phyloP scores from a whole-genome alignment of 2,329 filamentous ascomycete genomes.

The Neofusicoccum kwambonambiense region DNA sequence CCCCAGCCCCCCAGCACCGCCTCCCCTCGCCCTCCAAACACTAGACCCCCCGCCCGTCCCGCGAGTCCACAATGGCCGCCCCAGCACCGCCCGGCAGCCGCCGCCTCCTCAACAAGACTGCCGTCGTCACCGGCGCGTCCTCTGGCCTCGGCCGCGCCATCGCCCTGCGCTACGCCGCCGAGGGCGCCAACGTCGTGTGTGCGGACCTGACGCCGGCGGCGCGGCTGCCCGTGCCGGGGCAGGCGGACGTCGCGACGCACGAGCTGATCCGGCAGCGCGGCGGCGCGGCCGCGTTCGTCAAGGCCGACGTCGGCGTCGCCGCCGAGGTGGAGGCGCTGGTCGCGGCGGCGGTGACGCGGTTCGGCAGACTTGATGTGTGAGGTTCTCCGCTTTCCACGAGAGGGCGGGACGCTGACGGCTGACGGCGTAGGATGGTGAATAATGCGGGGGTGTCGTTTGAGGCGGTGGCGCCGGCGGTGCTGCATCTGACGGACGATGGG shows the following conservation, averaged over 20 bases:
- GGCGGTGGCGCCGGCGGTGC: conserved; percentile 22
- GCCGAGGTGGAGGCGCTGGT: conserved; percentile 22
- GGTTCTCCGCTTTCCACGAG: background rate
- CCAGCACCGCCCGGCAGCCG: no score
- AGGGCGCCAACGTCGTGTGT: conserved; percentile 25
- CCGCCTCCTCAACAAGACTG: conserved; percentile 23
- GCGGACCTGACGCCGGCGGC: conserved; percentile 19
- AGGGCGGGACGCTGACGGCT: no score
- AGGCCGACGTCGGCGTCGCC: conserved; percentile 27
- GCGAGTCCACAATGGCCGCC: background rate
- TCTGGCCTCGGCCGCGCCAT: conserved; percentile 33
- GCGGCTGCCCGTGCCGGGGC: background rate
- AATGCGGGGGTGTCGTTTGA: conserved; percentile 35
- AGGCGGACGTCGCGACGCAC: background rate
- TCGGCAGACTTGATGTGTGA: conserved; percentile 33
- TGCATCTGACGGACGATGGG: conserved; percentile 27
- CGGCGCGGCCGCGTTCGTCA: conserved; percentile 22
- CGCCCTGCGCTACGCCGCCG: conserved; percentile 2
- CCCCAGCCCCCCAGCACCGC: no score
- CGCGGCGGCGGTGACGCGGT: conserved; percentile 22
- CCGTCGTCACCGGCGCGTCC: conserved; percentile 34
- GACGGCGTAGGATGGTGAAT: conserved; percentile 23
- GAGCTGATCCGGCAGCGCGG: conserved; percentile 20
- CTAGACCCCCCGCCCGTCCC: conserved; percentile 34
- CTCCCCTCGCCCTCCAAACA: conserved; percentile 43